Evolutionary conservation across 805 yeast genomes (phyloP), one percentile per base, ranked within the genome.

Genomic region (Spathaspora sp.): DNA sequence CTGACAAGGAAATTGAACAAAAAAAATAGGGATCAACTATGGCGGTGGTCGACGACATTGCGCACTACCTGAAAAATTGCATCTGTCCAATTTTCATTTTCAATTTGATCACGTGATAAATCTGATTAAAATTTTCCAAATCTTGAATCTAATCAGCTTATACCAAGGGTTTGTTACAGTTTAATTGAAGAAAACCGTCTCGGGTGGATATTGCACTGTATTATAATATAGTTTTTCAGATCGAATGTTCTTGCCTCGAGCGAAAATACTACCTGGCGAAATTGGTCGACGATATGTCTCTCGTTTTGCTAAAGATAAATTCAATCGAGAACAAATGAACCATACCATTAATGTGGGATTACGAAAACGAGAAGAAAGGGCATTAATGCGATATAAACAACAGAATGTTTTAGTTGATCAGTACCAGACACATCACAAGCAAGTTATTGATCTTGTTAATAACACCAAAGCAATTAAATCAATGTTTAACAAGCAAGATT

Each of bases 381-480:
- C 49, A 9, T 48, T 52, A n/a, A 42, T 45, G 42, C 46, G 40
- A 28, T 40, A 44, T 18, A 38, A 46, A 32, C 19, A 42, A 16
- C 16, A 35, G 11, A 3, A 14, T 16, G 14, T n/a, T 11, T 12
- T 47, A 31, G 55, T 48, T 4, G 31, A 47, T 14, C 48, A 44
- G 12, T 49, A 42, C n/a, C 5, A 14, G 16, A 19, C 8, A 7
- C 47, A 52, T 48, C 31, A 46, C 35, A 31, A 20, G n/a, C 39
- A 47, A 17, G 43, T 55, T 14, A 17, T 48, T 17, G 44, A 51
- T 5, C 46, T 47, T 19, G 31, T 46, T 2, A 49, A 48, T 23
- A 42, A 48, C n/a, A 19, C 47, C 1, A 29, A 47, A 29, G 43
- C 19, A 6, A n/a, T 50, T 3, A 38, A 17, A 20, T 26, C 40